Evolutionary conservation across 2,329 filamentous ascomycete genomes (phyloP).

Genomic region (Cladosporium sp.): DNA sequence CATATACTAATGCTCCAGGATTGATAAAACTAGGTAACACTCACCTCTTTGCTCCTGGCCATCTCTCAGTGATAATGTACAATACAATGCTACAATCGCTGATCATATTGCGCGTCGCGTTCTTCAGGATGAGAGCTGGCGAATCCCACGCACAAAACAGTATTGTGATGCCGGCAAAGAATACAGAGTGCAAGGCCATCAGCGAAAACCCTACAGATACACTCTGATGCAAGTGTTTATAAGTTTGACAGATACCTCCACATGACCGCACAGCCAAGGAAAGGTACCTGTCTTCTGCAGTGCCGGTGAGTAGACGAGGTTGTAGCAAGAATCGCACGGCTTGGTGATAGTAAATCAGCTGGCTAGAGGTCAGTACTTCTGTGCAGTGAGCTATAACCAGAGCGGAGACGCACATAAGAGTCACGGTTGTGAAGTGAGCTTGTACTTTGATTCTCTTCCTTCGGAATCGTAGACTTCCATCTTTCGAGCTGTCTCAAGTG

Average conservation of each 20-base stretch:
- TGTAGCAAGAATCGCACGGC: not conserved
- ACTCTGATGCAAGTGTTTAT: constrained; percentile 29
- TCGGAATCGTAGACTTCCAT: constrained; percentile 12
- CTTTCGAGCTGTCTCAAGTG: constrained; percentile 9
- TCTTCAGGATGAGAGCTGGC: constrained; percentile 20
- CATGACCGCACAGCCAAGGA: constrained; percentile 23
- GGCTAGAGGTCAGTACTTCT: not conserved
- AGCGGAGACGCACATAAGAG: not conserved
- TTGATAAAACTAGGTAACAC: not conserved
- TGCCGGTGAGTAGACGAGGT: not conserved
- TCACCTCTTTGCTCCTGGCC: constrained; percentile 15
- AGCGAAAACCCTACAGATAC: constrained; percentile 26
- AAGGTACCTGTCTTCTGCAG: not conserved
- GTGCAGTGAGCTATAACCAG: not conserved
- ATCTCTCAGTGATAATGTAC: constrained; percentile 19
- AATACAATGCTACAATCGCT: constrained; percentile 22
- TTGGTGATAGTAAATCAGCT: not conserved
- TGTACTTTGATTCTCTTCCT: not conserved
- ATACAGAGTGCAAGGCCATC: constrained; percentile 28
- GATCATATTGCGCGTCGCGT: constrained; percentile 25
- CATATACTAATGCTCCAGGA: too few species aligned
- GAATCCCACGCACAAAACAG: constrained; percentile 30
- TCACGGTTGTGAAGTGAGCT: not conserved
- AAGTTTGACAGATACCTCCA: constrained; percentile 27
- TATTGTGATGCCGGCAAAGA: constrained; percentile 28